A percentile compares a stretch with the other conserved stretches of the same genome.
These are phyloP conservation scores for Fraxinus xanthoxyloides DNA, from an alignment of 305 asterid genomes.

Conservation along the genomic window DNA sequence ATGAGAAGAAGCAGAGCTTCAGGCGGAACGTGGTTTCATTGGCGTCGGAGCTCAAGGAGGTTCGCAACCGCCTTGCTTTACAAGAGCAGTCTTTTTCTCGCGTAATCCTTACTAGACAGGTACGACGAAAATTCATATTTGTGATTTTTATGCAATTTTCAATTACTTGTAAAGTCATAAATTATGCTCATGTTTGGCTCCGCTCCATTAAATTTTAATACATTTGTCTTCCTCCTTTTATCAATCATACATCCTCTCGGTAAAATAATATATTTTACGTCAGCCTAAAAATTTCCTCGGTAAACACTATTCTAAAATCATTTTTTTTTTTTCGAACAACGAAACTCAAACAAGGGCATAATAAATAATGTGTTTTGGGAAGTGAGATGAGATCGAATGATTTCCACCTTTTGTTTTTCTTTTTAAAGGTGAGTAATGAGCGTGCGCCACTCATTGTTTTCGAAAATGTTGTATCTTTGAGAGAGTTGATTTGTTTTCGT, in stretches of 20 bases:
- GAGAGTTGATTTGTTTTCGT: background rate
- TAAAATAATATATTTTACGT: too few species aligned
- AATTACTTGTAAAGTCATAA: background rate
- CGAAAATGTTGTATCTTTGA: constrained; percentile 2
- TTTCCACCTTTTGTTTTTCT: constrained; percentile 22
- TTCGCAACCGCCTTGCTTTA: constrained; percentile 62
- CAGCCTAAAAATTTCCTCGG: too few species aligned
- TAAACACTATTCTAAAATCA: too few species aligned
- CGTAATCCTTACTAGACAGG: constrained; percentile 77
- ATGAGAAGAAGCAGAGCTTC: constrained; percentile 81
- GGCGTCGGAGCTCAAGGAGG: constrained; percentile 90
- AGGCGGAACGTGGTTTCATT: constrained; percentile 86
- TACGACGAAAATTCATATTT: constrained; percentile 17
- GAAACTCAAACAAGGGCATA: too few species aligned
- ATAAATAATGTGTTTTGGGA: background rate
- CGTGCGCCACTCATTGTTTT: constrained; percentile 15
- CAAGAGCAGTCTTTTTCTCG: constrained; percentile 56
- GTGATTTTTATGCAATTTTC: background rate
- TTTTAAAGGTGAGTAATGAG: background rate
- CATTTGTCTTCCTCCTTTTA: too few species aligned
- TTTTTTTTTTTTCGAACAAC: too few species aligned
- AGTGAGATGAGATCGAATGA: constrained; percentile 9
- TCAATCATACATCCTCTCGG: too few species aligned
- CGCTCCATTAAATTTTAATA: too few species aligned
- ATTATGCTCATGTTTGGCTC: background rate